Evolutionary conservation across 805 yeast species (phyloP).

Genomic region (Metschnikowia peoriensis): DNA sequence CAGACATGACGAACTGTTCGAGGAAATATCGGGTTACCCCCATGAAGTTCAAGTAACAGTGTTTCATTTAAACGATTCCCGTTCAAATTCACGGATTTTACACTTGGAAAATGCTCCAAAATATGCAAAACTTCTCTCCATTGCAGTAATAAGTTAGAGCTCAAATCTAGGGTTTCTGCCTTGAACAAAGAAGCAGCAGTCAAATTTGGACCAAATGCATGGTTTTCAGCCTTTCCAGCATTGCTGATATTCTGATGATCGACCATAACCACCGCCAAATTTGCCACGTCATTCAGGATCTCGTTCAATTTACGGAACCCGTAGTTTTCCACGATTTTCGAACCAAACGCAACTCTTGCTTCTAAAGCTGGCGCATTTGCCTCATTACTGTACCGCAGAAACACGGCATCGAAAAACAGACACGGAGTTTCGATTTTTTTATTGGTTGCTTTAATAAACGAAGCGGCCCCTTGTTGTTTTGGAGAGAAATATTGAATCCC

Average conservation of each 20-base stretch:
- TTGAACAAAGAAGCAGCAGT: not conserved
- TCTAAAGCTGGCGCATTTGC: slow-evolving; percentile 16
- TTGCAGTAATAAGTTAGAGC: slow-evolving; percentile 14
- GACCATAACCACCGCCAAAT: slow-evolving; percentile 50
- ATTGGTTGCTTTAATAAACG: slow-evolving; percentile 55
- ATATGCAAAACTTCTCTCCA: slow-evolving; percentile 35
- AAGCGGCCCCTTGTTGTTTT: slow-evolving; percentile 47
- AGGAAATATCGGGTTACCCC: not conserved
- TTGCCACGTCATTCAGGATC: slow-evolving; percentile 46
- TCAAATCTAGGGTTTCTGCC: slow-evolving; percentile 13
- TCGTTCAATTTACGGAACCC: slow-evolving; percentile 61
- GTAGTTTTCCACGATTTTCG: slow-evolving; percentile 55
- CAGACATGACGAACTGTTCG: slow-evolving; percentile 19
- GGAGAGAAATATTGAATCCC: slow-evolving; percentile 55
- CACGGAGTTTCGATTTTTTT: slow-evolving; percentile 27
- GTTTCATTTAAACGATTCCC: slow-evolving; percentile 45
- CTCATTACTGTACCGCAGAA: slow-evolving; percentile 41
- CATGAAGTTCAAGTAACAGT: not conserved
- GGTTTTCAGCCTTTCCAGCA: not conserved
- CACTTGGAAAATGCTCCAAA: slow-evolving; percentile 29
- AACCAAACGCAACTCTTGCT: slow-evolving; percentile 46
- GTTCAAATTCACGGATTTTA: slow-evolving; percentile 49
- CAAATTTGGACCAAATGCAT: not conserved
- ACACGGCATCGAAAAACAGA: slow-evolving; percentile 50
- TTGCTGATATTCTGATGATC: slow-evolving; percentile 37